Evolutionary conservation across 192 early-diverging fungal species (phyloP), one percentile per base, ranked within the genome.

Genomic region (Podila clonocystis): DNA sequence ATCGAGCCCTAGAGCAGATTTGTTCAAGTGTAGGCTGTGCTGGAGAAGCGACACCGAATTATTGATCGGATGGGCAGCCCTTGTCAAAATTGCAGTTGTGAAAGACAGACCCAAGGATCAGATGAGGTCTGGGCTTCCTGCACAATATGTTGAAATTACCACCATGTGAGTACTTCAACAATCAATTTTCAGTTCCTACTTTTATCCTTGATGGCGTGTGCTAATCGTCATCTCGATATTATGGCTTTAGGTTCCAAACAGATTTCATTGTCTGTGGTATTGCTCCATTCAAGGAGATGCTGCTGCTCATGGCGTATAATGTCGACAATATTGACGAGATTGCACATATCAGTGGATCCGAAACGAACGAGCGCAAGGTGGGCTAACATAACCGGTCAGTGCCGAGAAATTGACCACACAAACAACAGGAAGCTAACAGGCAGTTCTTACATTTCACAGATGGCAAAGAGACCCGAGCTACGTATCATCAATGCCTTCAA

Each of bases 41-140:
- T 99, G 98, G 98, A 91, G 89, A 63, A 88, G 90, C 49, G 89
- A 92, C 31, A 85, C 72, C 19, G 91, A 92, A 7, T 82, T 99
- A 50, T 73, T 98, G 20, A 91, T 98, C 65, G 98, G 96, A 0
- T 99, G 98, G 98, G 98, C 95, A 9, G 93, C 98, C 73, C 89
- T 87, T 64, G 94, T 99, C 48, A 97, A 94, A 73, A 87, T 98
- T 13, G 94, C 94, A 19, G 83, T 86, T 3, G 88, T 99, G 33
- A 92, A 91, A 68, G 92, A 87, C 70, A 72, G 65, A 13, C 61
- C 74, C 26, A 86, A 72, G 59, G 68, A 75, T 17, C 65, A 85
- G 22, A 68, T 72, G 68, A 70, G 41, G 28, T 65, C 72, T 8
- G 85, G 85, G 2, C 68, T 73, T 28, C 82, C 84, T 20, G 75